Conservation (phyloP, 805 yeast genomes). For the Dipodascopsis tothii region DNA sequence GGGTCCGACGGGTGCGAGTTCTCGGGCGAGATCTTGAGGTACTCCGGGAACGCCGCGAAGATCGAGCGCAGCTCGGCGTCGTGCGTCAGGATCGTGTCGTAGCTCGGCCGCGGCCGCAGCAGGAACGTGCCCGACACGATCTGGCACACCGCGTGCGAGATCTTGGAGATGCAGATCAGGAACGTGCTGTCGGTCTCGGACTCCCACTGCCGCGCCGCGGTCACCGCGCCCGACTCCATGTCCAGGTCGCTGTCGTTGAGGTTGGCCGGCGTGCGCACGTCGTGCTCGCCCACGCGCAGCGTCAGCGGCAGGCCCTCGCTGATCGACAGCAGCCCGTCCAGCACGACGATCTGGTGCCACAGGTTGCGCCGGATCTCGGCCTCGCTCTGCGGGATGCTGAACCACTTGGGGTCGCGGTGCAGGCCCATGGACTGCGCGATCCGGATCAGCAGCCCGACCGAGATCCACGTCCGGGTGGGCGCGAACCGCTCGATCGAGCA, state of each 20-base stretch:
- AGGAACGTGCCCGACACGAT: slow-evolving; percentile 17
- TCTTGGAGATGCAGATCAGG: slow-evolving; percentile 16
- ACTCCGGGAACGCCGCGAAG: slow-evolving; percentile 25
- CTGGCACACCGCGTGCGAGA: slow-evolving; percentile 14
- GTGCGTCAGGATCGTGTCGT: slow-evolving; percentile 21
- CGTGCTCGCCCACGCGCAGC: slow-evolving; percentile 26
- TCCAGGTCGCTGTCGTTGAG: slow-evolving; percentile 26
- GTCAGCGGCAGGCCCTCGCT: slow-evolving; percentile 30
- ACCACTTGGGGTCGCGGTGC: slow-evolving; percentile 33
- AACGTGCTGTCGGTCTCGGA: slow-evolving; percentile 24
- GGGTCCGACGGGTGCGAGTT: slow-evolving; percentile 22
- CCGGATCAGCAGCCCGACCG: slow-evolving; percentile 28
- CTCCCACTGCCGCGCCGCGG: slow-evolving; percentile 16
- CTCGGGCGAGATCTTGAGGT: slow-evolving; percentile 22
- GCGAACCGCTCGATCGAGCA: slow-evolving; percentile 17
- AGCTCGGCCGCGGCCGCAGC: slow-evolving; percentile 18
- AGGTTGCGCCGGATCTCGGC: slow-evolving; percentile 28
- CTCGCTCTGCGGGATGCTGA: slow-evolving; percentile 28
- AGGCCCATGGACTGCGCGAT: slow-evolving; percentile 33
- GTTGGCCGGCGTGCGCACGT: slow-evolving; percentile 26
- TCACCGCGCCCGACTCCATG: slow-evolving; percentile 16
- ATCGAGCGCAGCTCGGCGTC: slow-evolving; percentile 26
- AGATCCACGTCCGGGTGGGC: slow-evolving; percentile 27
- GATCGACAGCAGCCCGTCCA: slow-evolving; percentile 27
- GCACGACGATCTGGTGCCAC: slow-evolving; percentile 25